These are phyloP conservation scores for Acorus calamus DNA, from an alignment of 106 monocot genomes.

Conservation along the genomic window DNA sequence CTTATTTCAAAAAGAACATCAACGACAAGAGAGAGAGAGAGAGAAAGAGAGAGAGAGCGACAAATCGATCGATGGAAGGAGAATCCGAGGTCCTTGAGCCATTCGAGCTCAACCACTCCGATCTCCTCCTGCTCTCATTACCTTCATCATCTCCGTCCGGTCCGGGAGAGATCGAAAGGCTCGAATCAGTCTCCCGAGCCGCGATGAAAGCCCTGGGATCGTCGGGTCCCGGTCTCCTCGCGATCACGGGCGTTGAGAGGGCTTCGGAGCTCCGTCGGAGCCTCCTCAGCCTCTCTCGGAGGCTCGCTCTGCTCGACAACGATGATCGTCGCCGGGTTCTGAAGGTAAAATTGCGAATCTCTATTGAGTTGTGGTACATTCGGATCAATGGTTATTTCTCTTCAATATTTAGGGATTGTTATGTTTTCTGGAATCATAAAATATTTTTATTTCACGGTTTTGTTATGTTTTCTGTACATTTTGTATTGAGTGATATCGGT, in stretches of 20 bases:
- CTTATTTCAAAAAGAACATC: too few species aligned
- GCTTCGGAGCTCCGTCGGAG: constrained; percentile 30
- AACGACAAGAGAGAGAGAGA: too few species aligned
- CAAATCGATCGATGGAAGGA: background rate
- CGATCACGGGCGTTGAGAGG: constrained; percentile 43
- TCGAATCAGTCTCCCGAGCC: constrained; percentile 26
- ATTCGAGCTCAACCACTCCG: constrained; percentile 43
- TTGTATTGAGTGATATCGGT: too few species aligned
- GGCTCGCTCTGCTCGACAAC: constrained; percentile 51
- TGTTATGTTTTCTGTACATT: too few species aligned
- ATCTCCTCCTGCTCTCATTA: constrained; percentile 57
- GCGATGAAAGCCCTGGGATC: constrained; percentile 65
- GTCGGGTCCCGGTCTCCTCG: constrained; percentile 68
- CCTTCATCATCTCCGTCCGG: background rate
- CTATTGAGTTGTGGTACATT: background rate
- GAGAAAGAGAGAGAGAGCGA: too few species aligned
- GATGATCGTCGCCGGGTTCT: constrained; percentile 52
- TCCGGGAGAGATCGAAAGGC: constrained; percentile 11
- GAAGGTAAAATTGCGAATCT: constrained; percentile 35
- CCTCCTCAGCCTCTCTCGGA: constrained; percentile 61
- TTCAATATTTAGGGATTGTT: too few species aligned
- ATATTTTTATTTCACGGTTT: too few species aligned
- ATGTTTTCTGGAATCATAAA: too few species aligned
- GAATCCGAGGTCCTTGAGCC: constrained; percentile 39
- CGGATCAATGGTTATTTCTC: too few species aligned